Evolutionary conservation across 331 rosid species (phyloP).

Genomic region (Malus hybrid): DNA sequence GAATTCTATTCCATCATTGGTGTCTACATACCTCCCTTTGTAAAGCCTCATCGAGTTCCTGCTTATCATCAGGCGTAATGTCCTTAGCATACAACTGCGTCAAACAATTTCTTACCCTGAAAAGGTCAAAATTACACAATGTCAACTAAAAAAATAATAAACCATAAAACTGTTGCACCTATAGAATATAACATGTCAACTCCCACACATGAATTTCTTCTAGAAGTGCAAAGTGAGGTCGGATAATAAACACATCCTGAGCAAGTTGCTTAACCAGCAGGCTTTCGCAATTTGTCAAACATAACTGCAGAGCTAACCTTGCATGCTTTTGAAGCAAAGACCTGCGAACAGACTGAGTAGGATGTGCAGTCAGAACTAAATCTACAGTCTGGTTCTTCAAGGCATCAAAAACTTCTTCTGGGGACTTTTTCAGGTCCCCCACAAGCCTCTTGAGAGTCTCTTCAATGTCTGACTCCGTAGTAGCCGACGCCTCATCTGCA

Average conservation of each 20-base stretch:
- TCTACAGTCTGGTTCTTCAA: constrained; percentile 95
- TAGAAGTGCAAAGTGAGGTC: background rate
- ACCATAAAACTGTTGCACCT: background rate
- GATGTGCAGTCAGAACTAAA: constrained; percentile 95
- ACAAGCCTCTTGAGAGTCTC: constrained; percentile 96
- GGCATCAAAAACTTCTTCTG: constrained; percentile 83
- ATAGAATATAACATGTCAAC: background rate
- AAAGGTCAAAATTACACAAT: background rate
- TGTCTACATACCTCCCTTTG: constrained; percentile 73
- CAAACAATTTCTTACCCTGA: constrained; percentile 84
- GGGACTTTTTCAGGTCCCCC: constrained; percentile 67
- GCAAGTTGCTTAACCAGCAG: background rate
- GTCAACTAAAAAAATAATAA: background rate
- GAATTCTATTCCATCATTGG: background rate
- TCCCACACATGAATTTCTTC: background rate
- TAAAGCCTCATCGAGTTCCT: constrained; percentile 94
- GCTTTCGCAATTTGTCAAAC: background rate
- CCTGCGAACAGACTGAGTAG: constrained; percentile 94
- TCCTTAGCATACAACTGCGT: constrained; percentile 92
- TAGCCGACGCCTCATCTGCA: constrained; percentile 87
- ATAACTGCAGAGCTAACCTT: constrained; percentile 41
- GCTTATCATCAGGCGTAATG: constrained; percentile 98
- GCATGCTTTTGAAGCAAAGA: constrained; percentile 96
- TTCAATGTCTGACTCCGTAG: constrained; percentile 92
- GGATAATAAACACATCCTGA: background rate